Percentiles rank a stretch among this genome's conserved stretches.
Evolutionary conservation across 164 flowering plant genomes (phyloP).

Genomic region (Berberis thunbergii): DNA sequence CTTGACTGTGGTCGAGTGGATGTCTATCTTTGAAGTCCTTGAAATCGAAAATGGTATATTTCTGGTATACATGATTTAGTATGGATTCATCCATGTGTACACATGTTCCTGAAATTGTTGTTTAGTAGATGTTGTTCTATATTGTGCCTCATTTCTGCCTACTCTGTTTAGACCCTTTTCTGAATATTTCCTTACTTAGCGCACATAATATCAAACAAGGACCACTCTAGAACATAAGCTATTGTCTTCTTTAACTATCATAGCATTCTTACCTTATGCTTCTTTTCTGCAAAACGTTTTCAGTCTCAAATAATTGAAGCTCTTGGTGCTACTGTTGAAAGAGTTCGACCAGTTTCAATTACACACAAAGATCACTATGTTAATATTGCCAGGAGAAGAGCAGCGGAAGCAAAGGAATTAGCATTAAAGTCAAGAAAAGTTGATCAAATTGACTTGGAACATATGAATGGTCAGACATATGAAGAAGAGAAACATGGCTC

Average conservation of each 20-base stretch:
- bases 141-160: too few species aligned
- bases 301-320: slow-evolving; percentile 96
- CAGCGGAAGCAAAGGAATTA: slow-evolving; percentile 62
- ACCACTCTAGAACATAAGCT: not conserved
- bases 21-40: too few species aligned
- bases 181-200: too few species aligned
- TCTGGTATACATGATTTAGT: too few species aligned
- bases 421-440: slow-evolving; percentile 27
- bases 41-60: too few species aligned
- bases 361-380: slow-evolving; percentile 89
- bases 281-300: slow-evolving; percentile 4
- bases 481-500: slow-evolving; percentile 21
- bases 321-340: slow-evolving; percentile 95
- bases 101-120: too few species aligned
- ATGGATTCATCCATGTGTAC: too few species aligned
- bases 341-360: slow-evolving; percentile 94
- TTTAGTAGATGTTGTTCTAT: too few species aligned
- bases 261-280: not conserved
- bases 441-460: slow-evolving; percentile 8
- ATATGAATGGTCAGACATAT: slow-evolving; percentile 24
- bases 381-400: slow-evolving; percentile 81
- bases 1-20: too few species aligned
- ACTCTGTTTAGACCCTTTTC: too few species aligned
- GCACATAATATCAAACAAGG: not conserved
- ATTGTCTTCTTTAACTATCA: not conserved